Base-by-base conservation (phyloP, 306 rosid species). In the Inga laurina region DNA sequence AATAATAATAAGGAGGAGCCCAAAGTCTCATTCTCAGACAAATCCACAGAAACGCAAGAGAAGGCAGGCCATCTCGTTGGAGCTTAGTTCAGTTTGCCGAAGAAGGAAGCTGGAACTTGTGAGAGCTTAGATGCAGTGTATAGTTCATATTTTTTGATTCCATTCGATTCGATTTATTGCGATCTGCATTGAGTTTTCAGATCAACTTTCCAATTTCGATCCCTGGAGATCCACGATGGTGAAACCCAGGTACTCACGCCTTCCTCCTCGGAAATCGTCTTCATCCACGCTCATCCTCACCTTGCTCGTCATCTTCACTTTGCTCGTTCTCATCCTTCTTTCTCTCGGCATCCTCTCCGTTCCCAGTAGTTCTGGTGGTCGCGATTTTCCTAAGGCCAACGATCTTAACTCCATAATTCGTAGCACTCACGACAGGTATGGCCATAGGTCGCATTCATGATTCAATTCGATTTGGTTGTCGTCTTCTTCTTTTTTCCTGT, bases 301-400 rank as follows among this genome's bases (percentile, higher is more conserved):
- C 37, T 41, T 90, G 85, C 93, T 97, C 54, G 79, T 94, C 56
- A 84, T 86, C 82, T 91, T 91, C 93, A 91, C 94, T 81, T n/a
- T n/a, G n/a, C n/a, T 89, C 82, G 82, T 92, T 27, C 91, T 97
- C 81, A 90, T 92, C 81, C 99, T 97, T 44, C 93, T 97, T 77
- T 94, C 93, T 18, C 94, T 97, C 56, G 98, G 99, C 43, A 87
- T 97, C 73, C 93, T 97, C 87, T 97, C 99, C 9, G 84, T 94
- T 67, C 99, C 98, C 2, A 87, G 49, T 44, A 79, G 87, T 87
- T 92, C 92, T 2, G 81, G 90, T 71, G 68, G 72, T 27, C 78
- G 75, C 1, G 52, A 80, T 85, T 87, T 87, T 14, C 90, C 86
- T 10, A 92, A 90, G 76, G 94, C 94, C 22, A 88, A 90, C 86